Evolutionary conservation across 176 grass and related monocot genomes (phyloP).

Genomic region (Oryza longistaminata): DNA sequence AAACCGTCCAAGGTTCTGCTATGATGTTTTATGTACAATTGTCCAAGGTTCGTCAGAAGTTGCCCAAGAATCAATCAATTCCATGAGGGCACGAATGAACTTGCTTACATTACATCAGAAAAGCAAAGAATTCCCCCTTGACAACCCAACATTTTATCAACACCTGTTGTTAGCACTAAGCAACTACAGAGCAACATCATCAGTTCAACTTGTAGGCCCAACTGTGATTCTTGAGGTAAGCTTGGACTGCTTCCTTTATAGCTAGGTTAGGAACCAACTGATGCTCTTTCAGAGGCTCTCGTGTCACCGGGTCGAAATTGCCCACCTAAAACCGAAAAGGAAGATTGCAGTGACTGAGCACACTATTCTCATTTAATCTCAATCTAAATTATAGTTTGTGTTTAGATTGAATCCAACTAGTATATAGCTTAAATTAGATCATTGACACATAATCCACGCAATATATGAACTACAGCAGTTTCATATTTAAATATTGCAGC

Average conservation of each 20-base stretch:
- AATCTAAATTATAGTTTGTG: background rate
- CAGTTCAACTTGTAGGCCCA: slow-evolving; percentile 81
- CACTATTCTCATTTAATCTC: background rate
- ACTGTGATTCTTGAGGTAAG: slow-evolving; percentile 67
- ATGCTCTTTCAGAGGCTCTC: slow-evolving; percentile 61
- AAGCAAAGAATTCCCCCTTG: background rate
- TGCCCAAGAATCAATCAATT: too few relatives aligned
- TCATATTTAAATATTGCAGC: background rate
- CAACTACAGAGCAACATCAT: background rate
- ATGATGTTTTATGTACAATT: too few relatives aligned
- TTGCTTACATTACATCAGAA: background rate
- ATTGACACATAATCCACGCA: background rate
- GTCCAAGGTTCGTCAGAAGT: too few relatives aligned
- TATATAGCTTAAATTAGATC: background rate
- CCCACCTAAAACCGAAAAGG: slow-evolving; percentile 74
- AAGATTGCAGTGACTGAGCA: background rate
- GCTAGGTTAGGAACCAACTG: slow-evolving; percentile 80
- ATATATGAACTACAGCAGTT: background rate
- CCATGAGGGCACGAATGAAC: too few relatives aligned
- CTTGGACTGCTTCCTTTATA: slow-evolving; percentile 79
- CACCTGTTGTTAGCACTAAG: background rate
- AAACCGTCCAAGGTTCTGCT: too few relatives aligned
- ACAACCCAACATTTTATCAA: background rate
- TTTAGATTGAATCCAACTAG: background rate
- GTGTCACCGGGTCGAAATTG: slow-evolving; percentile 66